Base-by-base conservation (phyloP, 305 asterid genomes). In the Fraxinus dipetala region DNA sequence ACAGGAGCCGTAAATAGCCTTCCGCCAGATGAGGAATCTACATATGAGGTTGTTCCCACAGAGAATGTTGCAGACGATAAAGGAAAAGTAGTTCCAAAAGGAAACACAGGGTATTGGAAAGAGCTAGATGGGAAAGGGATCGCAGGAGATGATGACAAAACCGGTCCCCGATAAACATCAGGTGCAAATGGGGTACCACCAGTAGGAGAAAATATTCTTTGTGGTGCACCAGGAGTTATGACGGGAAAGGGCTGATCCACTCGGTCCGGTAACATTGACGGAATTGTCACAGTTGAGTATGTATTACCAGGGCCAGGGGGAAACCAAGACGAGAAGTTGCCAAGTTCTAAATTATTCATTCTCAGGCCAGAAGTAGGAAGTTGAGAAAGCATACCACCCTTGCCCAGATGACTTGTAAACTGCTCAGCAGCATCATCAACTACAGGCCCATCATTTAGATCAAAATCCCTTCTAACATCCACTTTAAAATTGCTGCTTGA, bases 101-200 rank as follows among this genome's bases (percentile, higher is more conserved):
- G 92, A 83, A 86, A 86, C 31, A 82, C 80, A 0, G 91, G 88
- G 67, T 85, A 85, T 76, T 84, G 91, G 79, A 86, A 90, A n/a
- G 91, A 87, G 79, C 84, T 20, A 69, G 94, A 78, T 0, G 87
- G 87, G 76, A 87, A 88, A n/a, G 91, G 85, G 73, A 87, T 77
- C 30, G 90, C 90, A 77, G 92, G 93, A 59, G 92, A 88, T 34
- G 94, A 88, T 79, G 94, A 86, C 81, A 91, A 80, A 40, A 89
- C 91, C 16, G 91, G 85, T 36, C 91, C 91, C 45, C 90, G 85
- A 69, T 83, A 91, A 43, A 87, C 63, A 77, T 91, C 92, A 40
- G 88, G 82, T 59, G 88, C 78, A 72, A 87, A 85, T 13, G 87
- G 85, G 72, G 79, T 36, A 40, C 85, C 85, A 69, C 79, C 84